Base-by-base conservation (phyloP, 1,139 yeast genomes). In the Yamadazyma buinensis region DNA sequence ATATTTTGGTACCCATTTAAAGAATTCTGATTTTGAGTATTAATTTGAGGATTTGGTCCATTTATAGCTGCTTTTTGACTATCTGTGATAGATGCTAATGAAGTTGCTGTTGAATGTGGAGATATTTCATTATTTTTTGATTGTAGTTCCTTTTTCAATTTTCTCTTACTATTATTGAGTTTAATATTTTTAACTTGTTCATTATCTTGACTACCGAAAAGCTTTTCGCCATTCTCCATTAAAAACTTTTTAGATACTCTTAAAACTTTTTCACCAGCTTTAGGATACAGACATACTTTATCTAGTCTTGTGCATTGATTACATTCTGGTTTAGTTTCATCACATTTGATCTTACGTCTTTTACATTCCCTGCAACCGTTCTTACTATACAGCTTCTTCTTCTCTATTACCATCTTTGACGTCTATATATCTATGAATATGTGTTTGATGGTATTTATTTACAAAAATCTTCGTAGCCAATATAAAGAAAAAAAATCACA, bases 271-370 rank as follows among this genome's bases (percentile, higher is more conserved):
- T 61, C 67, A 1, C 71, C 64, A 24, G 48, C 42, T 29, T 42
- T 47, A 32, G 72, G 66, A 40, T 65, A 65, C 7, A 52, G 48
- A 40, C 72, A 65, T 1, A 38, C 47, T 37, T 65, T 65, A 29
- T 51, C 52, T 20, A 65, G 48, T 28, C 71, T 41, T 4, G 54
- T 44, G 42, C 72, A 65, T 41, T 62, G 68, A 68, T 75, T 62
- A 47, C 86, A 79, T 28, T 52, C 54, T 1, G 84, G 84, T 41
- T 75, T 75, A 1, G 63, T 64, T 47, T 79, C 86, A 49, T 78
- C 84, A 50, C 85, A 79, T 51, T 64, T 64, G 34, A 64, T 63
- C 37, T 65, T 65, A 13, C 72, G 49, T 34, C 72, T 48, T 38
- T 65, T 65, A 39, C 72, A 65, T 42, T 65, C 72, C 30, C 61